Percentiles rank a stretch among this genome's conserved stretches.
phyloP scores from a whole-genome alignment of 257 asterid genomes.

The Fraxinus americana region DNA sequence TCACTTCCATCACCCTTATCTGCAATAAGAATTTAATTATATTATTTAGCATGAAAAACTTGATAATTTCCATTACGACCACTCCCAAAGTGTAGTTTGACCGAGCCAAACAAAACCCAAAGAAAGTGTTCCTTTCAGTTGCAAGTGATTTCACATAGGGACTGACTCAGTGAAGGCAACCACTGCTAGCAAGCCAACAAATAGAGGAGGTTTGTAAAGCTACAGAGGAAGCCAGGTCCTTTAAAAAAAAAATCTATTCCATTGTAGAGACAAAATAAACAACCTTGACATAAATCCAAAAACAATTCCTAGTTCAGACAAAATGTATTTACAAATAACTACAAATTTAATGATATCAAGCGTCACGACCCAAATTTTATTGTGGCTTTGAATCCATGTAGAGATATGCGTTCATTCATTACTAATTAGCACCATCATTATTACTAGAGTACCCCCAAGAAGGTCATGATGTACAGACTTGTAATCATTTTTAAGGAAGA shows the following conservation, averaged over 20 bases:
- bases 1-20: slow-evolving; percentile 81
- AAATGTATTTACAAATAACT: not conserved
- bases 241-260: not conserved
- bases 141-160: not conserved
- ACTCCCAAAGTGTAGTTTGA: slow-evolving; percentile 4
- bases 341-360: slow-evolving; percentile 17
- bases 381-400: not conserved
- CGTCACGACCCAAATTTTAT: slow-evolving; percentile 5
- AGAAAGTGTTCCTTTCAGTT: not conserved
- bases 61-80: slow-evolving; percentile 4
- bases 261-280: slow-evolving; percentile 3
- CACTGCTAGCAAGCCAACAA: slow-evolving; percentile 9
- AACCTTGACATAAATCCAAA: slow-evolving; percentile 14
- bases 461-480: slow-evolving; percentile 19
- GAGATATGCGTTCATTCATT: not conserved
- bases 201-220: not conserved
- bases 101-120: slow-evolving; percentile 1
- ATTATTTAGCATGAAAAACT: slow-evolving; percentile 1
- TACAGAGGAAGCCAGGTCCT: slow-evolving; percentile 10
- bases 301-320: slow-evolving; percentile 13
- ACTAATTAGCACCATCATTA: not conserved
- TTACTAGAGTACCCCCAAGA: slow-evolving; percentile 11
- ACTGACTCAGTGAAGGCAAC: not conserved
- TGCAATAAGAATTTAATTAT: slow-evolving; percentile 33
- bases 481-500: slow-evolving; percentile 5